A percentile compares a stretch with the other conserved stretches of the same genome.
Conservation (phyloP, 306 rosid species). For the Prinsepia uniflora region DNA sequence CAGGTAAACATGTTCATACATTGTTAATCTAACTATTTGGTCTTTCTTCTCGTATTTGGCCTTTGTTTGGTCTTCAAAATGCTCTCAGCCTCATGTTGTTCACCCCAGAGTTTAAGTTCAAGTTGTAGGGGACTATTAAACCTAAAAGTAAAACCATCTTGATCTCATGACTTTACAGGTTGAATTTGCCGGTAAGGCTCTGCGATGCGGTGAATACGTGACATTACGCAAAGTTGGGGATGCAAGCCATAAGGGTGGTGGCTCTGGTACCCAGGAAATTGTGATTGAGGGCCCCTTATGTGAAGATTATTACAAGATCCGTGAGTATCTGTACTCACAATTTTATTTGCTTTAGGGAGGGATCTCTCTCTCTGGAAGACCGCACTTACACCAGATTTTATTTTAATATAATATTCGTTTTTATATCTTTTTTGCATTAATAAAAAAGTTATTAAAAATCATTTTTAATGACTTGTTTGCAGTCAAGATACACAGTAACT, state of each 20-base stretch:
- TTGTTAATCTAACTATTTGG: background rate
- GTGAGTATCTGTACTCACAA: slow-evolving; percentile 72
- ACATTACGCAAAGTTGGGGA: slow-evolving; percentile 90
- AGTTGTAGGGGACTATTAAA: background rate
- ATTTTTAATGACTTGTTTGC: too few species aligned
- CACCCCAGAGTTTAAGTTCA: background rate
- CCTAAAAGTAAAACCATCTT: background rate
- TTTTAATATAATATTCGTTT: too few species aligned
- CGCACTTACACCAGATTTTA: too few species aligned
- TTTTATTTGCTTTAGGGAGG: slow-evolving; percentile 64
- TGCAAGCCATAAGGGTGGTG: slow-evolving; percentile 73
- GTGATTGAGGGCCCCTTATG: slow-evolving; percentile 89
- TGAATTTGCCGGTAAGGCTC: slow-evolving; percentile 79
- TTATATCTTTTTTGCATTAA: too few species aligned
- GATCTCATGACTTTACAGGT: slow-evolving; percentile 39
- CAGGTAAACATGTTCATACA: slow-evolving; percentile 52
- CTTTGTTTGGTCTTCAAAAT: background rate
- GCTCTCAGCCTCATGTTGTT: background rate
- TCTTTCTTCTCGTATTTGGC: background rate
- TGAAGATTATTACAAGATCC: slow-evolving; percentile 82
- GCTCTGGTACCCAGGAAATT: slow-evolving; percentile 68
- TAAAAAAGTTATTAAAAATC: too few species aligned
- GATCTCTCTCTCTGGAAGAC: too few species aligned
- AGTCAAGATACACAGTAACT: too few species aligned
- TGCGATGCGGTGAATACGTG: slow-evolving; percentile 92